These are phyloP conservation scores for Wickerhamomyces pijperi DNA, from an alignment of 805 yeast species.

Conservation along the genomic window DNA sequence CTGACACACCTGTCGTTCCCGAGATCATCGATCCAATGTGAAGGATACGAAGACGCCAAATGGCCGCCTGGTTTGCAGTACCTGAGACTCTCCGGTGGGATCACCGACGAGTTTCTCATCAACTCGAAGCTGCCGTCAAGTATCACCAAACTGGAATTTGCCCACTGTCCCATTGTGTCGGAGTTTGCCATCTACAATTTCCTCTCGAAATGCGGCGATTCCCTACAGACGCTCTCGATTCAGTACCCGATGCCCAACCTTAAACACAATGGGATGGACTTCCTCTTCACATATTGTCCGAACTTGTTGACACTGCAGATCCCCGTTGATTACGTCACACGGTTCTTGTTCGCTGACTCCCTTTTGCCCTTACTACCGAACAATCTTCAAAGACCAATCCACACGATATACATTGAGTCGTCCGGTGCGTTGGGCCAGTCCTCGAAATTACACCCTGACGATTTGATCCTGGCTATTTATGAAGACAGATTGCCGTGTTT, in stretches of 20 bases:
- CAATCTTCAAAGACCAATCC: constrained; percentile 40
- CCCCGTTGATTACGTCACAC: constrained; percentile 66
- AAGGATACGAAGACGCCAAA: constrained; percentile 35
- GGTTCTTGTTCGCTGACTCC: constrained; percentile 38
- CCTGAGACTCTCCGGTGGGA: constrained; percentile 79
- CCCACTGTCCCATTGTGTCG: constrained; percentile 76
- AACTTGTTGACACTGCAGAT: constrained; percentile 50
- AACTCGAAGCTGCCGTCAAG: constrained; percentile 64
- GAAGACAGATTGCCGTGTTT: constrained; percentile 69
- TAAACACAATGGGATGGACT: constrained; percentile 58
- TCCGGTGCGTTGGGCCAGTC: constrained; percentile 83
- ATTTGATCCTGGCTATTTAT: constrained; percentile 71
- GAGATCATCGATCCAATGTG: constrained; percentile 70
- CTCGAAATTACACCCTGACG: constrained; percentile 77
- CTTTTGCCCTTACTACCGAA: constrained; percentile 18
- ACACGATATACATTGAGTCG: constrained; percentile 60
- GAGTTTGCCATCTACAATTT: constrained; percentile 55
- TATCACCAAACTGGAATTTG: constrained; percentile 61
- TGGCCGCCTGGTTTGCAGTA: constrained; percentile 80
- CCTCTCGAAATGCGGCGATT: constrained; percentile 52
- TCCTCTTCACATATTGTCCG: constrained; percentile 68
- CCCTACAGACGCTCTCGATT: constrained; percentile 50
- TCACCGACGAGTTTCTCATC: constrained; percentile 67
- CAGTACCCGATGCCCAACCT: constrained; percentile 86
- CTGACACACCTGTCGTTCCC: constrained; percentile 80